Base-by-base conservation (phyloP, 441 rosid species). In the Corymbia citriodora region DNA sequence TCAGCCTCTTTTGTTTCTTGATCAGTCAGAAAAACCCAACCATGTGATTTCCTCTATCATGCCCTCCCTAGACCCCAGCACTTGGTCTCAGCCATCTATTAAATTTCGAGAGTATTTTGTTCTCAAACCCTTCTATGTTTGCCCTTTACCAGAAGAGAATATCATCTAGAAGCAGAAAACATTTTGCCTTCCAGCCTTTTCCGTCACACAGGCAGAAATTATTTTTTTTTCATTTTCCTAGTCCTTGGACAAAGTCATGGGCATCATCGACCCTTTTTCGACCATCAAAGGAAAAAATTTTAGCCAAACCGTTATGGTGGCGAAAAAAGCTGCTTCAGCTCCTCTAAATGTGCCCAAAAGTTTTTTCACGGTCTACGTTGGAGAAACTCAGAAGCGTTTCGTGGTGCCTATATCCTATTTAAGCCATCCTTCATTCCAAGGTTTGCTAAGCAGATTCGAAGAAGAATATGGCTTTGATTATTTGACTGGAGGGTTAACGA, bases 211-310 rank as follows among this genome's bases (percentile, higher is more conserved):
- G 23, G 85, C 52, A 23, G n/a, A 74, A 74, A 40, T 48, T 9
- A 6, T 40, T 21, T 49, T 45, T 31, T 87, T 59, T 23, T 55
- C n/a, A 40, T 40, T 4, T 40, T 40, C 45, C 68, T 54, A 45
- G 29, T 87, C 68, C 27, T 54, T 31, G 29, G 6, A 18, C 59
- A 45, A 70, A 54, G 27, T 11, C 83, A 74, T 55, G 90, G 90
- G 55, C 45, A 40, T 40, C 50, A 68, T 90, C 29, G 25, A n/a
- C 18, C 40, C 48, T 87, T 33, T 57, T 90, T 52, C 68, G 88
- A 70, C 79, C 79, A 33, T 59, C 92, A 70, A 93, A 92, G 87
- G 87, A 88, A 88, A 16, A 49, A 88, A 4, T 52, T 55, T 94
- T 4, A 36, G 70, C 16, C 88, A 85, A 15, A 88, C 88, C 6